phyloP scores from a whole-genome alignment of 108 stramenopile species.

The Fragilaria crotonensis region DNA sequence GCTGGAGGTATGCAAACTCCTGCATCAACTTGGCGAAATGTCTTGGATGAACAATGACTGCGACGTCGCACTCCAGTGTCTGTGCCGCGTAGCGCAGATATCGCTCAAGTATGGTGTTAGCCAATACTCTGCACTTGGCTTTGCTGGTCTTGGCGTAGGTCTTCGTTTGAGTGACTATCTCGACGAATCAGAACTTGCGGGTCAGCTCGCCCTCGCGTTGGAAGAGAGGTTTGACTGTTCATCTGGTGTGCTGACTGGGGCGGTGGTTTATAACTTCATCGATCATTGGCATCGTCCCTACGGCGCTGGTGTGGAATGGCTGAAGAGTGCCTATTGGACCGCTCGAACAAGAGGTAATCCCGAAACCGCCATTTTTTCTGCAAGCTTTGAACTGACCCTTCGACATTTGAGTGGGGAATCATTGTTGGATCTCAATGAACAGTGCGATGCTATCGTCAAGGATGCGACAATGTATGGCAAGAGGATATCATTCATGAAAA shows the following conservation, averaged over 20 bases:
- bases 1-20: neutral
- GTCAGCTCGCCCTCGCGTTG: neutral
- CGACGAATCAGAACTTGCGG: neutral
- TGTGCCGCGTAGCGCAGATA: neutral
- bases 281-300: neutral
- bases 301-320: neutral
- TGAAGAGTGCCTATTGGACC: neutral
- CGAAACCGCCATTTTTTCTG: neutral
- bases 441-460: neutral
- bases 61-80: neutral
- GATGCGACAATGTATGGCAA: neutral
- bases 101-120: neutral
- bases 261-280: neutral
- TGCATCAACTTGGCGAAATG: neutral
- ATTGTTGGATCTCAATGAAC: neutral
- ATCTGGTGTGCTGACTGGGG: neutral
- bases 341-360: neutral
- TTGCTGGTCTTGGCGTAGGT: neutral
- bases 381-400: neutral
- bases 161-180: neutral
- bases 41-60: neutral
- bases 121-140: neutral
- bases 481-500: neutral
- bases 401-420: neutral
- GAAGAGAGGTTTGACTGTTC: neutral